These are phyloP conservation scores for Meripilus lineatus DNA, from an alignment of 1,284 basidiomycete species.

Conservation along the genomic window DNA sequence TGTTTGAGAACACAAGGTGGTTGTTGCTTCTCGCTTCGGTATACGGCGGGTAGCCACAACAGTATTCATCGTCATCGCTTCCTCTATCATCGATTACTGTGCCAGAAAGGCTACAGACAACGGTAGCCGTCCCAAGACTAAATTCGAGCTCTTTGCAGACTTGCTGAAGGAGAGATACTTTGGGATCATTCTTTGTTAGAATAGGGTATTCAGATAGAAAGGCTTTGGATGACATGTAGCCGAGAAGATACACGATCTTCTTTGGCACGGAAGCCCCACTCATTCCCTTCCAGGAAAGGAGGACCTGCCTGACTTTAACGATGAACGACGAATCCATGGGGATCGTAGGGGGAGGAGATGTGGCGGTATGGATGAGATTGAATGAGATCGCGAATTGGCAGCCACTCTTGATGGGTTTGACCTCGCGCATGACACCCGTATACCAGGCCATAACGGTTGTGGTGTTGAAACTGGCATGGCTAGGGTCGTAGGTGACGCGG, in stretches of 20 bases:
- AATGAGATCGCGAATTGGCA: conserved; percentile 40
- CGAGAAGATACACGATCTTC: conserved; percentile 14
- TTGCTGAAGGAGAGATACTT: conserved; percentile 13
- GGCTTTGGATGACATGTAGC: conserved; percentile 21
- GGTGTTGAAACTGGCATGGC: conserved; percentile 19
- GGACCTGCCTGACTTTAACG: not conserved
- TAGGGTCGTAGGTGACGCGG: conserved; percentile 29
- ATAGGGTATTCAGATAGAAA: conserved; percentile 15
- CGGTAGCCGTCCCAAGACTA: conserved; percentile 7
- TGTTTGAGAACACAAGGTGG: conserved; percentile 9
- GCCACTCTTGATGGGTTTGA: conserved; percentile 38
- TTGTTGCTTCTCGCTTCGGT: conserved; percentile 21
- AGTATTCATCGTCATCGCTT: conserved; percentile 4
- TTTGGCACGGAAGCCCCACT: not conserved
- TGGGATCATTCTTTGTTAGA: conserved; percentile 12
- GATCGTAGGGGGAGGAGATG: conserved; percentile 8
- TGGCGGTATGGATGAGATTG: conserved; percentile 33
- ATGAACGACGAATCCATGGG: not conserved
- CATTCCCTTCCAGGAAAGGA: conserved; percentile 2
- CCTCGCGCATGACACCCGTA: conserved; percentile 40
- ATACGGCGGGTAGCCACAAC: conserved; percentile 9
- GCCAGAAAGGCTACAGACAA: not conserved
- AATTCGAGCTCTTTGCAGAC: conserved; percentile 6
- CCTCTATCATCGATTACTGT: not conserved
- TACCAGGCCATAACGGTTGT: conserved; percentile 42